Percentiles rank a stretch among this genome's conserved stretches.
Evolutionary conservation across 345 rosid species (phyloP).

Genomic region (Excoecaria cochinchinensis): DNA sequence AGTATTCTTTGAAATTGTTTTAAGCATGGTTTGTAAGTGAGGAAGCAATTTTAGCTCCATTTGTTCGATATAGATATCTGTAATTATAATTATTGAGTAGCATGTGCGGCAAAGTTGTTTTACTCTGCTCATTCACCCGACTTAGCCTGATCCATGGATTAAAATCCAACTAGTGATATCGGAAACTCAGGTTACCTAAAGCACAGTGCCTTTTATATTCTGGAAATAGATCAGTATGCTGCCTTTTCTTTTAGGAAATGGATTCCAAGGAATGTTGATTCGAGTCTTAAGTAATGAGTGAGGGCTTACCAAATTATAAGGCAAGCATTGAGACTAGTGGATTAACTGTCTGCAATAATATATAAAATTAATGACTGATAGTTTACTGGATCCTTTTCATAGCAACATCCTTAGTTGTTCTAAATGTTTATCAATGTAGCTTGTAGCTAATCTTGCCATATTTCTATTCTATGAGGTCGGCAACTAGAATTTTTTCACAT

Average conservation of each 20-base stretch:
- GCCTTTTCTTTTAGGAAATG: neutral
- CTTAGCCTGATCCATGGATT: neutral
- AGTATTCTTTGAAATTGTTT: neutral
- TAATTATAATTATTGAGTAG: too few species aligned
- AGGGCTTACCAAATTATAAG: neutral
- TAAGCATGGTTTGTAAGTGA: neutral
- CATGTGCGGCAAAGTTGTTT: too few species aligned
- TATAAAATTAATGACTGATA: neutral
- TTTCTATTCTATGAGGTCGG: neutral
- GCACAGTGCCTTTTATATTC: too few species aligned
- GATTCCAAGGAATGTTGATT: neutral
- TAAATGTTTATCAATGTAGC: neutral
- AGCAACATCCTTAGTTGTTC: neutral
- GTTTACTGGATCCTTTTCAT: neutral
- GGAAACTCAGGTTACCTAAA: too few species aligned
- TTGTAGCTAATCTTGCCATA: neutral
- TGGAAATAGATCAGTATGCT: too few species aligned
- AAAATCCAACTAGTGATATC: too few species aligned
- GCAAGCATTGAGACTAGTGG: neutral
- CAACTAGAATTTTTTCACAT: neutral
- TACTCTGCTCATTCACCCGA: too few species aligned
- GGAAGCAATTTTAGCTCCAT: neutral
- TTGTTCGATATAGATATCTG: too few species aligned
- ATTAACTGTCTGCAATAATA: neutral
- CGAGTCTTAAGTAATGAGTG: neutral